A percentile compares a stretch with the other conserved stretches of the same genome.
phyloP scores from a whole-genome alignment of 2,329 filamentous ascomycete genomes.

The Monilinia aucupariae region DNA sequence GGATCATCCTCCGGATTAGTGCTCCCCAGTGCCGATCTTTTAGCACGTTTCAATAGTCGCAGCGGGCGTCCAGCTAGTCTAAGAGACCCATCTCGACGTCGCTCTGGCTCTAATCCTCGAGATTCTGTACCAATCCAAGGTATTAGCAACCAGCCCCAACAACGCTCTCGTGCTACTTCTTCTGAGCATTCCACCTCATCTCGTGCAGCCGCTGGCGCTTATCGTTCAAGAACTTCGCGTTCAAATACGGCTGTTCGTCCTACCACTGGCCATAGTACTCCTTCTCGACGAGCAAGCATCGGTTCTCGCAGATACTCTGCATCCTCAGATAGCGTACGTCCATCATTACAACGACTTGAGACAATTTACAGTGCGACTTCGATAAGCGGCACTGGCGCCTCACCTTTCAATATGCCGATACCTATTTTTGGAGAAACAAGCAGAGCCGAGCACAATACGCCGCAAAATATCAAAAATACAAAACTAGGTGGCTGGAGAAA shows the following conservation, averaged over 20 bases:
- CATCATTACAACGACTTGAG: slow-evolving; percentile 50
- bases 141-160: slow-evolving; percentile 7
- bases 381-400: slow-evolving; percentile 19
- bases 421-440: slow-evolving; percentile 39
- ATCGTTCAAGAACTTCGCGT: slow-evolving; percentile 17
- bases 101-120: slow-evolving; percentile 20
- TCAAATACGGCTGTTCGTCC: slow-evolving; percentile 3
- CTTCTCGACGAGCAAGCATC: neutral
- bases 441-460: slow-evolving; percentile 54
- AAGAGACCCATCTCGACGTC: slow-evolving; percentile 29
- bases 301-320: slow-evolving; percentile 18
- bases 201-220: slow-evolving; percentile 18
- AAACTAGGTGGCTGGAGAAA: slow-evolving; percentile 51
- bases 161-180: slow-evolving; percentile 6
- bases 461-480: slow-evolving; percentile 58
- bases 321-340: slow-evolving; percentile 34
- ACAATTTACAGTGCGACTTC: slow-evolving; percentile 45
- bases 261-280: slow-evolving; percentile 11
- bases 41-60: slow-evolving; percentile 33
- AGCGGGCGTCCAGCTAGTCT: slow-evolving; percentile 30
- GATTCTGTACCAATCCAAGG: slow-evolving; percentile 4
- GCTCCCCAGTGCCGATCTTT: slow-evolving; percentile 30
- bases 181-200: slow-evolving; percentile 19
- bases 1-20: slow-evolving; percentile 12
- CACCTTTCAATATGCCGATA: slow-evolving; percentile 14